Conservation (phyloP, 1,284 basidiomycete genomes). For the Cryptococcus hybrid region DNA sequence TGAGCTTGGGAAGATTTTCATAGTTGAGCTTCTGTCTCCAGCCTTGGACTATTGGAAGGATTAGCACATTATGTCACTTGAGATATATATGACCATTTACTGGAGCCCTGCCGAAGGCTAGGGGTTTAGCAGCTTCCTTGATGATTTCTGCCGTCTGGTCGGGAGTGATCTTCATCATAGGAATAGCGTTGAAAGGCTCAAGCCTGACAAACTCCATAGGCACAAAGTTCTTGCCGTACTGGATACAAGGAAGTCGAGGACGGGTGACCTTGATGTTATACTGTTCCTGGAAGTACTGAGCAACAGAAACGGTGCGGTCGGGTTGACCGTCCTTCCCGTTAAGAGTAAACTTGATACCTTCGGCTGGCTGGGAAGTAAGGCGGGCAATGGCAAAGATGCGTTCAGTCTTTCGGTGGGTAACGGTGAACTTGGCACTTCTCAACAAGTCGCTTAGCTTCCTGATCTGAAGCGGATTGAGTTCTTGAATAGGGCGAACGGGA, state of each 20-base stretch:
- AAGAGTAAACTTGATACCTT: slow-evolving; percentile 38
- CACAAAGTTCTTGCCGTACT: slow-evolving; percentile 45
- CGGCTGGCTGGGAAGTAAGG: slow-evolving; percentile 33
- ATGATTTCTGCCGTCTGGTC: slow-evolving; percentile 50
- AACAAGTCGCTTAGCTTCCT: slow-evolving; percentile 39
- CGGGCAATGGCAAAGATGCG: slow-evolving; percentile 35
- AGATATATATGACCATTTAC: too few species aligned
- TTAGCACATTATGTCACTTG: slow-evolving; percentile 11
- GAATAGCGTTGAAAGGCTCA: slow-evolving; percentile 42
- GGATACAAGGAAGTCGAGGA: slow-evolving; percentile 45
- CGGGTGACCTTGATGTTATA: slow-evolving; percentile 42
- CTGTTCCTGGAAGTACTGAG: slow-evolving; percentile 44
- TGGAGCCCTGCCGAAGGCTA: slow-evolving; percentile 26
- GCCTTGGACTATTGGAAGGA: not conserved
- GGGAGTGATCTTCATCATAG: slow-evolving; percentile 21
- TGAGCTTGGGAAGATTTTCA: slow-evolving; percentile 37
- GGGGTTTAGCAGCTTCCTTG: slow-evolving; percentile 49
- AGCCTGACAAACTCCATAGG: slow-evolving; percentile 49
- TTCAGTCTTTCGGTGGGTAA: slow-evolving; percentile 35
- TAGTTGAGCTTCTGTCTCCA: slow-evolving; percentile 46
- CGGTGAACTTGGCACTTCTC: slow-evolving; percentile 38
- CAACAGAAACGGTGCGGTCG: slow-evolving; percentile 36
- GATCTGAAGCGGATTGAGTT: slow-evolving; percentile 29
- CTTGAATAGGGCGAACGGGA: slow-evolving; percentile 18
- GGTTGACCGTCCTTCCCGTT: slow-evolving; percentile 35